Percentiles rank a stretch among this genome's conserved stretches.
These are phyloP conservation scores for Dactylella cylindrospora DNA, from an alignment of 2,329 filamentous ascomycete species.

Conservation along the genomic window DNA sequence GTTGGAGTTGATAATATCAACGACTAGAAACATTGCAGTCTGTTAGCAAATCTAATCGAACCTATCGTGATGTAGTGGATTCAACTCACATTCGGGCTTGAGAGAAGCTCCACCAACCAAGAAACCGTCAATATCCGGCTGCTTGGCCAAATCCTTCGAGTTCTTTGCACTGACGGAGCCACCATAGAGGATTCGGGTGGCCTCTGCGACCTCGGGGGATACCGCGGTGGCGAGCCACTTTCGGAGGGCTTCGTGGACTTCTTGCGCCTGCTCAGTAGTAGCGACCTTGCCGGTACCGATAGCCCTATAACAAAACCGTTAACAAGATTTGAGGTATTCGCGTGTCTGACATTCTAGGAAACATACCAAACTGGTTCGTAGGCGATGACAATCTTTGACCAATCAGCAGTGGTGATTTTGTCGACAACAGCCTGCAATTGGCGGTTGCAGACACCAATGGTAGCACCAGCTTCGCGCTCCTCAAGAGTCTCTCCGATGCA, in stretches of 20 bases:
- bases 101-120: conserved; percentile 43
- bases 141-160: conserved; percentile 85
- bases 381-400: conserved; percentile 91
- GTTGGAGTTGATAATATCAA: conserved; percentile 43
- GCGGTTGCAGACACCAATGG: conserved; percentile 77
- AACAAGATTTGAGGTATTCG: background rate
- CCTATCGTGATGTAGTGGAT: too few species aligned
- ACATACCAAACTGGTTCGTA: conserved; percentile 99
- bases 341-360: conserved; percentile 13
- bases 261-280: conserved; percentile 70
- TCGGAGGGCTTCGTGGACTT: conserved; percentile 89
- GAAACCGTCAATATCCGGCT: conserved; percentile 95
- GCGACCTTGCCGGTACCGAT: conserved; percentile 75
- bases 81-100: conserved; percentile 42
- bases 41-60: background rate
- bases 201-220: conserved; percentile 71
- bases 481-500: conserved; percentile 96
- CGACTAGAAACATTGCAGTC: conserved; percentile 9
- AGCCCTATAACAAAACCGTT: conserved; percentile 55
- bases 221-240: conserved; percentile 77
- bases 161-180: conserved; percentile 98
- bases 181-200: conserved; percentile 93
- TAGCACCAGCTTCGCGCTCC: conserved; percentile 81
- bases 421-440: conserved; percentile 83
- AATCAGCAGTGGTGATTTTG: conserved; percentile 66